Conservation (phyloP, 2,329 filamentous ascomycete genomes). For the Phialocephala subalpina region DNA sequence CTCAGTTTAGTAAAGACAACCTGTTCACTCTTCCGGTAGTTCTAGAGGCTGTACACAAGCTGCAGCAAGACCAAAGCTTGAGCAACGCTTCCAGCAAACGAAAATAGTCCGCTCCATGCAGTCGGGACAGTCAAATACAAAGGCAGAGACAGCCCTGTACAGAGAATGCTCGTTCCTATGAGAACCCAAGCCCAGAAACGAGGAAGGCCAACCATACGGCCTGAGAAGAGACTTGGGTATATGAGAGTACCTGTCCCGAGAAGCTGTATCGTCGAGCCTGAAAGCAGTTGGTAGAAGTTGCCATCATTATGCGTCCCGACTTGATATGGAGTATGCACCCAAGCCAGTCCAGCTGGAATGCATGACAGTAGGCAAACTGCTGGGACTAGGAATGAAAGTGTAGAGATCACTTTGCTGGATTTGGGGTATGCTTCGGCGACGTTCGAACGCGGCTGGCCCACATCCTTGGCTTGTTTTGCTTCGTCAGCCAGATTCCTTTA, state of each 20-base stretch:
- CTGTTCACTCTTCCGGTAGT: too few relatives aligned
- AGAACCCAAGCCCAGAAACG: background rate
- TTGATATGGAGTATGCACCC: background rate
- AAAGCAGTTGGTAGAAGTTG: background rate
- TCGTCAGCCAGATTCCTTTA: background rate
- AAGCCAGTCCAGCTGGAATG: background rate
- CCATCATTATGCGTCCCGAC: background rate
- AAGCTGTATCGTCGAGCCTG: background rate
- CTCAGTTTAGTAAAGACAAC: too few relatives aligned
- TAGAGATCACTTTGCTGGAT: background rate
- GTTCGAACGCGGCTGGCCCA: background rate
- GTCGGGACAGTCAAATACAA: background rate
- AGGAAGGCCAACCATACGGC: background rate
- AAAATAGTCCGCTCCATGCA: background rate
- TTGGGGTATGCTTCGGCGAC: background rate
- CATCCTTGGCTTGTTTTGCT: background rate
- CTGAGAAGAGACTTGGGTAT: background rate
- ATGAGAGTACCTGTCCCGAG: background rate
- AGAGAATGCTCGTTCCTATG: background rate
- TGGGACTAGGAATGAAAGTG: background rate
- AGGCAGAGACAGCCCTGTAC: background rate
- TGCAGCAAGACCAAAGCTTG: background rate
- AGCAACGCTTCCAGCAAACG: too few relatives aligned
- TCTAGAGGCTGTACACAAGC: background rate
- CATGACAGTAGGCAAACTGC: background rate